Evolutionary conservation across 345 rosid genomes (phyloP).

Genomic region (Aquilaria sinensis): DNA sequence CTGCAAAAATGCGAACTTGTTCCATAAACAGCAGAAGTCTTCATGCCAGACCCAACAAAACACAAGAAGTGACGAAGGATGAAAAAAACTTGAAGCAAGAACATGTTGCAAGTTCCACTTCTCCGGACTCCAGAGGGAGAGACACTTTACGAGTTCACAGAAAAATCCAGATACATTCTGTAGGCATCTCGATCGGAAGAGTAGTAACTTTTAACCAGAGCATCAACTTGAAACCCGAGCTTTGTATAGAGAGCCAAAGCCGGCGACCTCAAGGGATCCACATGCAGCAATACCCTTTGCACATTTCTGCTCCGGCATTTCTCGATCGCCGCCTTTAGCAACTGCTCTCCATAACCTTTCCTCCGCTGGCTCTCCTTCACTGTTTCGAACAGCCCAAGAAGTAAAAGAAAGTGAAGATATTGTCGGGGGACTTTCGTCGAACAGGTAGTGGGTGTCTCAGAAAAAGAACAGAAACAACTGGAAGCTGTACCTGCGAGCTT

Average conservation of each 20-base stretch:
- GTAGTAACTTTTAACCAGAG: conserved; percentile 54
- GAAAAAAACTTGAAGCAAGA: no score
- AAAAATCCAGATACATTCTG: conserved; percentile 70
- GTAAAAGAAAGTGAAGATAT: background rate
- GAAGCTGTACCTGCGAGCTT: conserved; percentile 64
- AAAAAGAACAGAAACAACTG: background rate
- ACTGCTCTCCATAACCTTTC: conserved; percentile 69
- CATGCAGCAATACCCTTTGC: conserved; percentile 66
- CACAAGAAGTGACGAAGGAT: no score
- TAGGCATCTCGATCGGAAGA: conserved; percentile 65
- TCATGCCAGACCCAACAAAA: no score
- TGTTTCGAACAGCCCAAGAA: conserved; percentile 4
- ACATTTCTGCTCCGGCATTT: conserved; percentile 67
- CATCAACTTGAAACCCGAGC: conserved; percentile 63
- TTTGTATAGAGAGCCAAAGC: conserved; percentile 74
- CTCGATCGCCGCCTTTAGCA: conserved; percentile 55
- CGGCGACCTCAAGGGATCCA: conserved; percentile 58
- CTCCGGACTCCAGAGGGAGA: no score
- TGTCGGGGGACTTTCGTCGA: conserved; percentile 35
- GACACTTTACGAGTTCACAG: conserved; percentile 11
- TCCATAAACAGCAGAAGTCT: no score
- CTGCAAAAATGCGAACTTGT: no score
- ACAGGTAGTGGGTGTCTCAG: conserved; percentile 21
- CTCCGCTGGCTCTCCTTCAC: conserved; percentile 67
- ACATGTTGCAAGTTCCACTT: no score